phyloP scores from a whole-genome alignment of 495 filamentous ascomycete genomes.

The Penicillium manginii region DNA sequence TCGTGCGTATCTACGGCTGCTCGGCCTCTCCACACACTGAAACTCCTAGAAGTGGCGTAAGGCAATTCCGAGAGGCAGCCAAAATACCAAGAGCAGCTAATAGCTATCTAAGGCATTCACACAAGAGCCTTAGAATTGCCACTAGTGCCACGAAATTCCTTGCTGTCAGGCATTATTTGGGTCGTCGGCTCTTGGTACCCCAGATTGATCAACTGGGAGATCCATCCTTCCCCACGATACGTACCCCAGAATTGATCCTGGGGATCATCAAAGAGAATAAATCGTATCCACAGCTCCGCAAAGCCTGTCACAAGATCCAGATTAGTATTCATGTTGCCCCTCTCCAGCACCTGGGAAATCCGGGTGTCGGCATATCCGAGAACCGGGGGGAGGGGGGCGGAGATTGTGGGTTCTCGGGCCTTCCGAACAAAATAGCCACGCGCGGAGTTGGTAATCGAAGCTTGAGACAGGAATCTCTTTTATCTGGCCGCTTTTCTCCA shows the following conservation, averaged over 20 bases:
- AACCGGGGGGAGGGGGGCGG: background rate
- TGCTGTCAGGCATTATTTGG: too few relatives aligned
- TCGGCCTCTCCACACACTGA: too few relatives aligned
- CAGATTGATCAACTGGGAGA: slow-evolving; percentile 8
- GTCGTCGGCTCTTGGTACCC: slow-evolving; percentile 10
- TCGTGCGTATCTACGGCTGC: too few relatives aligned
- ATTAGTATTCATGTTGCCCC: background rate
- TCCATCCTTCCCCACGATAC: slow-evolving; percentile 6
- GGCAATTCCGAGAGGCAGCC: too few relatives aligned
- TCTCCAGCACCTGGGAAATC: background rate
- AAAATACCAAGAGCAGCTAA: too few relatives aligned
- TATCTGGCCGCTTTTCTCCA: background rate
- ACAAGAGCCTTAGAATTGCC: too few relatives aligned
- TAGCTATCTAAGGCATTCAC: background rate
- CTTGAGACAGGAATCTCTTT: background rate
- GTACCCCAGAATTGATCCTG: slow-evolving; percentile 7
- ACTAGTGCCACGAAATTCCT: background rate
- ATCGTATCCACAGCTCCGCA: slow-evolving; percentile 4
- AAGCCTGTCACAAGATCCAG: background rate
- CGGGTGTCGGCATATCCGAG: slow-evolving; percentile 1
- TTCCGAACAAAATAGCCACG: background rate
- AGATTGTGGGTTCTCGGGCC: background rate
- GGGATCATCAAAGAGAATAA: background rate
- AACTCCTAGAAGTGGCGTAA: too few relatives aligned
- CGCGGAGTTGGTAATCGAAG: background rate